phyloP scores from a whole-genome alignment of 163 green algal species.

The Prototheca cutis region DNA sequence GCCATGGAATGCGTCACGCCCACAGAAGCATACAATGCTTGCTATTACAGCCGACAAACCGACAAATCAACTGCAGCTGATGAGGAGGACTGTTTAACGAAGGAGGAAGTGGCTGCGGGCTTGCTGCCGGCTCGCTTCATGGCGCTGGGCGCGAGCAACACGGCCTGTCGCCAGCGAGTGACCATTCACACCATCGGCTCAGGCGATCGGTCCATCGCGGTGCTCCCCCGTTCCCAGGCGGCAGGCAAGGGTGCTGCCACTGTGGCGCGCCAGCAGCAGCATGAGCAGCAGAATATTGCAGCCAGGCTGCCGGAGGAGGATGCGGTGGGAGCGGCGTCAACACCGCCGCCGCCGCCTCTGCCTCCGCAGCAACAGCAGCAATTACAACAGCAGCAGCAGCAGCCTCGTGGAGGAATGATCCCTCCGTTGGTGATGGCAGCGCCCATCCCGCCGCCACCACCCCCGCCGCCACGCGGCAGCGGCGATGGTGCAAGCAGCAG shows the following conservation, averaged over 20 bases:
- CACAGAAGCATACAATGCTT: too few species aligned
- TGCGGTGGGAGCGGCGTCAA: neutral
- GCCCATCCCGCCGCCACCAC: neutral
- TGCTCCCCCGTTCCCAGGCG: neutral
- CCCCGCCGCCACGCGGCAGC: neutral
- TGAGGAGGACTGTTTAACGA: constrained; percentile 71
- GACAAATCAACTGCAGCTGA: too few species aligned
- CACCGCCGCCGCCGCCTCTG: neutral
- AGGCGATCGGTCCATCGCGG: constrained; percentile 14
- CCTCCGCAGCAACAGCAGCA: neutral
- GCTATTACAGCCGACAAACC: too few species aligned
- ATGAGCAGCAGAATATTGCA: neutral
- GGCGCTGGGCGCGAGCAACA: constrained; percentile 15
- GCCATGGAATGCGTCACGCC: too few species aligned
- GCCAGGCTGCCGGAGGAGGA: neutral
- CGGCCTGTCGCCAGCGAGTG: constrained; percentile 26
- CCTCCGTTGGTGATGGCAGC: constrained; percentile 3
- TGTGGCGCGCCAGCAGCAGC: neutral
- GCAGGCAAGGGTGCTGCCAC: constrained; percentile 6
- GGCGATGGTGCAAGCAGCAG: neutral
- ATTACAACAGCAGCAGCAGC: too few species aligned
- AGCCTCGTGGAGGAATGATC: too few species aligned
- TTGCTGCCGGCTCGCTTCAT: constrained; percentile 26
- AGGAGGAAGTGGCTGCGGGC: constrained; percentile 57
- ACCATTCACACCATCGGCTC: constrained; percentile 19